Evolutionary conservation across 1,139 yeast species (phyloP), one percentile per base, ranked within the genome.

Genomic region (Blastobotrys raffinosifermentans): DNA sequence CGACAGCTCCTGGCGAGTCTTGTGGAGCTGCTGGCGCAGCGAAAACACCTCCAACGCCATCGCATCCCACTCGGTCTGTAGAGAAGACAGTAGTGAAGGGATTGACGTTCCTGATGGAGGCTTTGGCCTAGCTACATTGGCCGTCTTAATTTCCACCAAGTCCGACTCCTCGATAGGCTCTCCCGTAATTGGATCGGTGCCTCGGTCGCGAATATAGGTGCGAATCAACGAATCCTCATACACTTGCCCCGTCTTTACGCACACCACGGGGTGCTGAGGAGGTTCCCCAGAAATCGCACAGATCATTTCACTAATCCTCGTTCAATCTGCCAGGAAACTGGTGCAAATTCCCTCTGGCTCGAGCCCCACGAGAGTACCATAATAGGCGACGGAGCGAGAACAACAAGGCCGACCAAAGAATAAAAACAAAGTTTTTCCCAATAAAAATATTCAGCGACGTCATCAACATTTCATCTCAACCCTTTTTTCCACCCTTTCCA

Each of bases 41-140:
- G 80, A 72, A 54, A 84, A 87, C 31, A 82, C 70, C 55, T 91
- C 97, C 39, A 89, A 64, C 25, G 93, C 86, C 42, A 84, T 60
- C 0, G 96, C 75, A 55, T 91, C 96, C 89, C 94, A 89, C 56
- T 89, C 96, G 42, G 78, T 77, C 57, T 87, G 96, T 47, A 89
- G 75, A 1, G 81, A 67, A 1, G 85, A 67, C 34, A 89, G 65
- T 47, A 89, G 60, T 7, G 83, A 68, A 0, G 98, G 98, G 23
- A 89, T 83, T 3, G 94, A 83, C 16, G 77, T 73, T 41, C 70
- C 60, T 0, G 68, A 60, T 0, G 82, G 69, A 10, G 73, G 73
- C 29, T 66, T 63, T 3, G 82, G 77, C 5, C 72, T 68, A 1
- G 63, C 50, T 58, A 60, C 7, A 2, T 55, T 47, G 7, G 53